A percentile compares a stretch with the other conserved stretches of the same genome.
These are phyloP conservation scores for Tricholoma terreum DNA, from an alignment of 768 basidiomycete genomes.

Conservation along the genomic window DNA sequence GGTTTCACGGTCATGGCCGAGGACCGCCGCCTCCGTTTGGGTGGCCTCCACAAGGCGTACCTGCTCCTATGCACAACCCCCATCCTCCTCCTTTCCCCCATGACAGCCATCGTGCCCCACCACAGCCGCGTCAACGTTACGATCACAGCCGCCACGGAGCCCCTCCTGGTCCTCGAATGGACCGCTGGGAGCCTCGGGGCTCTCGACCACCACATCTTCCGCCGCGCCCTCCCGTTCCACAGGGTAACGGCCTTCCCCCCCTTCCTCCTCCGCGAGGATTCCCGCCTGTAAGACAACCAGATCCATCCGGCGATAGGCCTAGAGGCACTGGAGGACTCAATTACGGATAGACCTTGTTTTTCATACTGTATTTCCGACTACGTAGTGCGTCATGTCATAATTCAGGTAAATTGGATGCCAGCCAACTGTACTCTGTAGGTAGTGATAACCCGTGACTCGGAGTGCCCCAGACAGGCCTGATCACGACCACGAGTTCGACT, in stretches of 20 bases:
- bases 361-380: neutral
- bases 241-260: neutral
- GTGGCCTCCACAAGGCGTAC: neutral
- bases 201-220: slow-evolving; percentile 1
- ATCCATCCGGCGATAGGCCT: neutral
- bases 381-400: neutral
- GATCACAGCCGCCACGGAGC: neutral
- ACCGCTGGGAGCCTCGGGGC: slow-evolving; percentile 1
- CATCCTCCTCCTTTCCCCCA: neutral
- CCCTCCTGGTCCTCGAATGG: neutral
- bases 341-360: slow-evolving; percentile 13
- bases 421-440: neutral
- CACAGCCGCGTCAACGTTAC: neutral
- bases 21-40: neutral
- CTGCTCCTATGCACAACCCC: neutral
- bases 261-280: neutral
- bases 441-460: neutral
- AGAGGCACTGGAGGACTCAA: slow-evolving; percentile 14
- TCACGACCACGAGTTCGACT: neutral
- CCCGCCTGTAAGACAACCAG: neutral
- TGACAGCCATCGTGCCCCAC: neutral
- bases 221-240: slow-evolving; percentile 2
- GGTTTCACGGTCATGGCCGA: neutral
- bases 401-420: neutral
- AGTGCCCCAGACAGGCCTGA: neutral